Evolutionary conservation across 441 rosid genomes (phyloP).

Genomic region (Biscutella laevigata): DNA sequence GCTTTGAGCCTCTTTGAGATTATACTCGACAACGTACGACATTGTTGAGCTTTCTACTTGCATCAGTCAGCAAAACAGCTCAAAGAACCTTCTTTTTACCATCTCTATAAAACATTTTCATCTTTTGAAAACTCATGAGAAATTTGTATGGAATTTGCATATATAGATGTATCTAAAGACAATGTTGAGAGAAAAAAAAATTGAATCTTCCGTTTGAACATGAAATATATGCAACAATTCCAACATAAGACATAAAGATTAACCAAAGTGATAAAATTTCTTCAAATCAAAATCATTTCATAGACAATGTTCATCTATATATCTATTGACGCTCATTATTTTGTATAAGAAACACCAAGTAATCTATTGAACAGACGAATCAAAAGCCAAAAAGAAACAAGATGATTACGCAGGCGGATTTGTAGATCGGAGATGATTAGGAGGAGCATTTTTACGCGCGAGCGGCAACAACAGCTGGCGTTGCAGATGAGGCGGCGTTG

Average conservation of each 20-base stretch:
- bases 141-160: no score
- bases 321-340: not conserved
- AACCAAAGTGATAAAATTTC: not conserved
- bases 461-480: slow-evolving; percentile 25
- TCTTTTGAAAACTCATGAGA: no score
- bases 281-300: slow-evolving; percentile 7
- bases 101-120: no score
- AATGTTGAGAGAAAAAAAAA: no score
- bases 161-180: no score
- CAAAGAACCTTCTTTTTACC: no score
- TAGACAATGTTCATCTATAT: not conserved
- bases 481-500: slow-evolving; percentile 39
- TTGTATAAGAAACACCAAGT: not conserved
- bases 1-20: no score
- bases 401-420: not conserved
- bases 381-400: not conserved
- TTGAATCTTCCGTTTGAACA: not conserved
- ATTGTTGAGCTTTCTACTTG: no score
- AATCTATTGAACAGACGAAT: slow-evolving; percentile 17
- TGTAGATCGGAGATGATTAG: slow-evolving; percentile 15
- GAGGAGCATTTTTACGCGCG: slow-evolving; percentile 12
- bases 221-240: not conserved
- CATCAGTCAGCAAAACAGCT: no score
- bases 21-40: no score
- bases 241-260: not conserved